phyloP scores from a whole-genome alignment of 345 rosid species.

The Turnera subulata region DNA sequence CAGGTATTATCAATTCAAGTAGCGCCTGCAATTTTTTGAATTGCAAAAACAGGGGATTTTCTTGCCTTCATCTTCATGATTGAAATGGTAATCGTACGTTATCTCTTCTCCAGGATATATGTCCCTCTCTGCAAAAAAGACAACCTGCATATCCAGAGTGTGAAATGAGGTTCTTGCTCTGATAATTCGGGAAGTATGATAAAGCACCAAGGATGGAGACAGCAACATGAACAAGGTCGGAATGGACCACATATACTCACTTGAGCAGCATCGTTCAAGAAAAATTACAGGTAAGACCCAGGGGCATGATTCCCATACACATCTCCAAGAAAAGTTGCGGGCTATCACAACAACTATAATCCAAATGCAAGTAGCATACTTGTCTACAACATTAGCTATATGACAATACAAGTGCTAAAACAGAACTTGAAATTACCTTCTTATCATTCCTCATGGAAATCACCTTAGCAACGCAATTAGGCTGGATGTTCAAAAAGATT shows the following conservation, averaged over 20 bases:
- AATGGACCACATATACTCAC: no score
- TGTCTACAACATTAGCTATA: not conserved
- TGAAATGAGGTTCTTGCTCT: not conserved
- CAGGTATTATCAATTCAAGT: slow-evolving; percentile 33
- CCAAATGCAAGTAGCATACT: not conserved
- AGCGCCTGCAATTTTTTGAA: slow-evolving; percentile 52
- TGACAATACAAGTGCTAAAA: no score
- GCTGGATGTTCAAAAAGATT: slow-evolving; percentile 32
- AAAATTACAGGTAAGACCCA: no score
- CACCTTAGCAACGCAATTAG: slow-evolving; percentile 56
- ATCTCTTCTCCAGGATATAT: slow-evolving; percentile 57
- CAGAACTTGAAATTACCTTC: slow-evolving; percentile 32
- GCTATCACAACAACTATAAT: not conserved
- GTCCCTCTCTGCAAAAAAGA: slow-evolving; percentile 50
- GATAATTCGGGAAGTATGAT: not conserved
- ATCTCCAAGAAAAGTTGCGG: no score
- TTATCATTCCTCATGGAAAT: slow-evolving; percentile 50
- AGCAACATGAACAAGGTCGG: no score
- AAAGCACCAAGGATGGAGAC: no score
- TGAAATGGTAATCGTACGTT: slow-evolving; percentile 56
- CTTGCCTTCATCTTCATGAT: slow-evolving; percentile 55
- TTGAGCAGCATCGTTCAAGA: no score
- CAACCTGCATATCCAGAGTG: slow-evolving; percentile 34
- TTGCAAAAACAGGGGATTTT: slow-evolving; percentile 49
- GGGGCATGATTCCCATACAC: no score